Percentiles rank a stretch among this genome's conserved stretches.
Conservation (phyloP, 2,329 filamentous ascomycete genomes). For the Chaetomium globosum region DNA sequence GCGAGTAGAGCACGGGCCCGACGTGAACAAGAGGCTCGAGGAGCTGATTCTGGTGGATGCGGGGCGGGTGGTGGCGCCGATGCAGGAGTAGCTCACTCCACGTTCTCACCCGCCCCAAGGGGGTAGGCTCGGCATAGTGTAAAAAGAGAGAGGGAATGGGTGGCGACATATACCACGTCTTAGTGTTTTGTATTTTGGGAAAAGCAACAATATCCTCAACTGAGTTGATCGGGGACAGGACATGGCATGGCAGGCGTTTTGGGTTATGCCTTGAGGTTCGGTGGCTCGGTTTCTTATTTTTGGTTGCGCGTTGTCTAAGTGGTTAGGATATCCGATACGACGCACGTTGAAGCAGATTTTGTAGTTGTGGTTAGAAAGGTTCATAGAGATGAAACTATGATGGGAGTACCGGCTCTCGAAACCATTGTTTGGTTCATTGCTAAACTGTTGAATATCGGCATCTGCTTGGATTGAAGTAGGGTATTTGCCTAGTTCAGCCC, state of each 20-base stretch:
- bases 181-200: not conserved
- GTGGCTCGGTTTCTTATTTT: not conserved
- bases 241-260: conserved; percentile 18
- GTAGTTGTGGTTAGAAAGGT: not conserved
- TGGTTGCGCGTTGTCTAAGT: not conserved
- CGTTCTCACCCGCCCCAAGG: not conserved
- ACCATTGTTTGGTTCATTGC: not conserved
- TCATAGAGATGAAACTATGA: not conserved
- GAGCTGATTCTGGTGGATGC: conserved; percentile 68
- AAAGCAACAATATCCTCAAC: conserved; percentile 2
- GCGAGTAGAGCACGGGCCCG: conserved; percentile 77
- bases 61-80: conserved; percentile 50
- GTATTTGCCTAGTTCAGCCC: no score
- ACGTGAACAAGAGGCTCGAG: conserved; percentile 57
- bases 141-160: not conserved
- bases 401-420: no score
- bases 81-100: conserved; percentile 33
- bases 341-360: not conserved
- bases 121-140: not conserved
- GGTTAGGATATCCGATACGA: not conserved
- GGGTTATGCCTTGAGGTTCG: conserved; percentile 5
- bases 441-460: no score
- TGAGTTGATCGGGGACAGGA: conserved; percentile 7
- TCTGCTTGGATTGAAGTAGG: no score
- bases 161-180: not conserved